phyloP scores from a whole-genome alignment of 208 protist species.

The Crithidia thermophila region DNA sequence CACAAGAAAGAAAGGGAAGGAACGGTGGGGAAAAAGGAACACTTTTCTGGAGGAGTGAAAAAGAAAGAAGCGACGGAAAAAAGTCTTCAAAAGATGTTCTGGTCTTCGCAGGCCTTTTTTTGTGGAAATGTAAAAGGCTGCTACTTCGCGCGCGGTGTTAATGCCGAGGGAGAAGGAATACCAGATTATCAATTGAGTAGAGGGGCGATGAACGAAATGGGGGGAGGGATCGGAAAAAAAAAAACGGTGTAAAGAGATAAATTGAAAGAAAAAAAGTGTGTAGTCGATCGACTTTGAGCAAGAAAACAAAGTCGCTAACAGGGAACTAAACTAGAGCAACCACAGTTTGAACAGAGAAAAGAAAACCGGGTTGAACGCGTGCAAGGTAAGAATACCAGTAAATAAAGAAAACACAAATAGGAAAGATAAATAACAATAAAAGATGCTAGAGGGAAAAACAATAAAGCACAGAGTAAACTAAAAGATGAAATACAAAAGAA shows the following conservation, averaged over 20 bases:
- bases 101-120: no score
- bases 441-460: neutral
- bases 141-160: neutral
- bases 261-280: conserved; percentile 8
- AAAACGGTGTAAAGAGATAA: conserved; percentile 12
- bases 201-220: conserved; percentile 9
- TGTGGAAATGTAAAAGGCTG: no score
- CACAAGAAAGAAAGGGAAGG: no score
- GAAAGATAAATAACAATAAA: neutral
- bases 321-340: neutral
- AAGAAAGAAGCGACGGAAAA: neutral
- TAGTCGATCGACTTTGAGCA: neutral
- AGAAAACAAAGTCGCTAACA: conserved; percentile 1
- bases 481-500: neutral
- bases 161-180: neutral
- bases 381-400: conserved; percentile 6
- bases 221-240: conserved; percentile 1
- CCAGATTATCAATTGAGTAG: conserved; percentile 9
- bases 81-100: neutral
- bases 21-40: neutral
- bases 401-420: neutral
- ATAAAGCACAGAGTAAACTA: neutral
- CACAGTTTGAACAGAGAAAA: neutral
- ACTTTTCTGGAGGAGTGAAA: neutral
- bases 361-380: neutral